phyloP scores from a whole-genome alignment of 2,329 filamentous ascomycete genomes.

The Stemphylium vesicarium region DNA sequence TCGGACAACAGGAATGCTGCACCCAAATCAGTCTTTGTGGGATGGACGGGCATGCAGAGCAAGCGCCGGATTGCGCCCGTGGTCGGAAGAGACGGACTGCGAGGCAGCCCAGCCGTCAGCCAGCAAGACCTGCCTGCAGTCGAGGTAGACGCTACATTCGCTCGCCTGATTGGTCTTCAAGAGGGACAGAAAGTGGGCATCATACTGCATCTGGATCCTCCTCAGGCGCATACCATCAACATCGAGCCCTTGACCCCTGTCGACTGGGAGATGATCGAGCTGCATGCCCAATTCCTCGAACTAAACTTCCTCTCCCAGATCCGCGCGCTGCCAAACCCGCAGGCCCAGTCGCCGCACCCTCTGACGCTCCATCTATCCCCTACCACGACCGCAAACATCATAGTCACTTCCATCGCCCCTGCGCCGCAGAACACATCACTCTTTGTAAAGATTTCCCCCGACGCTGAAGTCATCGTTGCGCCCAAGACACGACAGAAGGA shows the following conservation, averaged over 20 bases:
- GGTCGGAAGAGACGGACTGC: slow-evolving; percentile 75
- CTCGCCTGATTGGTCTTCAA: slow-evolving; percentile 73
- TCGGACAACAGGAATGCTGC: slow-evolving; percentile 50
- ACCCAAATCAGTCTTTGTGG: slow-evolving; percentile 77
- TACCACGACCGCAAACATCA: slow-evolving; percentile 92
- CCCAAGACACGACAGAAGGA: slow-evolving; percentile 84
- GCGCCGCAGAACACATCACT: slow-evolving; percentile 69
- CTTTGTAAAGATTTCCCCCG: slow-evolving; percentile 91
- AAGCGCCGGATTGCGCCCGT: slow-evolving; percentile 79
- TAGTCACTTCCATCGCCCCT: slow-evolving; percentile 82
- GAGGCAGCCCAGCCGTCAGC: slow-evolving; percentile 62
- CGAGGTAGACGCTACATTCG: slow-evolving; percentile 88
- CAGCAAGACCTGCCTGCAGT: slow-evolving; percentile 80
- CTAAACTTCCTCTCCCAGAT: slow-evolving; percentile 93
- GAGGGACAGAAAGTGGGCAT: slow-evolving; percentile 80
- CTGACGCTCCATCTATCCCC: slow-evolving; percentile 92
- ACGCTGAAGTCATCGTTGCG: slow-evolving; percentile 96
- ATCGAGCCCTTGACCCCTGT: slow-evolving; percentile 95
- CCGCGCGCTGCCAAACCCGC: slow-evolving; percentile 87
- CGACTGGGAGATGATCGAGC: slow-evolving; percentile 98
- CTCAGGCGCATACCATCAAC: slow-evolving; percentile 89
- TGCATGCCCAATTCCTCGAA: slow-evolving; percentile 95
- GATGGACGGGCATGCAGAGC: slow-evolving; percentile 98
- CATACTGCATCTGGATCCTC: slow-evolving; percentile 84
- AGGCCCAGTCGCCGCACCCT: slow-evolving; percentile 70